Base-by-base conservation (phyloP, 768 basidiomycete species). In the Hypholoma fasciculare region DNA sequence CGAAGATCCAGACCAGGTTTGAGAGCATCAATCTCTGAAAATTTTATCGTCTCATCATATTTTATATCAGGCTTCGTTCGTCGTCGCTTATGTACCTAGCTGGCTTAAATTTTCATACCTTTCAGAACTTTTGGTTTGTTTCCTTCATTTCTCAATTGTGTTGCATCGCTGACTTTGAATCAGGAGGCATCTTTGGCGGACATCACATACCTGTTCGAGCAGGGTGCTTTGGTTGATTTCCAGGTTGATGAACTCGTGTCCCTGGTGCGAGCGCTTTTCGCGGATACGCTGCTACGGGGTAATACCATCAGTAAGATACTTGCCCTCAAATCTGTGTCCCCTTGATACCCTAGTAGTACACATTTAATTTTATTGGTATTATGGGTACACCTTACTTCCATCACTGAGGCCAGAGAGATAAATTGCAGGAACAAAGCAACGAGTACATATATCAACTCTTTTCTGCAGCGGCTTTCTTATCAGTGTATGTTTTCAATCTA, bases 71-170 rank as follows among this genome's bases (percentile, higher is more conserved):
- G 80, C 88, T 17, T 89, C 92, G 0, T 86, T 90, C 49, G 86
- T 93, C 7, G 89, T 89, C 0, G 86, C 85, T 0, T 93, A 92
- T 61, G 92, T 96, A n/a, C 90, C 92, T 1, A 88, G 85, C 12
- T 98, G 96, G 96, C 78, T 97, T 64, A 96, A 96, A 71, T 96
- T 92, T 71, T 94, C 90, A 17, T 98, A 98, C 71, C 79, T 97
- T 4, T 92, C 92, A 1, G 95, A 97, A 71, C 81, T 98, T 12
- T 70, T 98, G 79, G 94, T 95, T 59, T 47, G 90, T 79, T 26
- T 3, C 51, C 61, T n/a, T 54, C 47, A 40, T 20, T 14, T 38
- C n/a, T 17, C 6, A 16, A 44, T 16, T 49, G 16, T 38, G 39
- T 54, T 57, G 27, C 57, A 47, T 36, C 7, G 13, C 16, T 20